These are phyloP conservation scores for Eurotiales sp. DNA, from an alignment of 2,329 filamentous ascomycete genomes.

Conservation along the genomic window DNA sequence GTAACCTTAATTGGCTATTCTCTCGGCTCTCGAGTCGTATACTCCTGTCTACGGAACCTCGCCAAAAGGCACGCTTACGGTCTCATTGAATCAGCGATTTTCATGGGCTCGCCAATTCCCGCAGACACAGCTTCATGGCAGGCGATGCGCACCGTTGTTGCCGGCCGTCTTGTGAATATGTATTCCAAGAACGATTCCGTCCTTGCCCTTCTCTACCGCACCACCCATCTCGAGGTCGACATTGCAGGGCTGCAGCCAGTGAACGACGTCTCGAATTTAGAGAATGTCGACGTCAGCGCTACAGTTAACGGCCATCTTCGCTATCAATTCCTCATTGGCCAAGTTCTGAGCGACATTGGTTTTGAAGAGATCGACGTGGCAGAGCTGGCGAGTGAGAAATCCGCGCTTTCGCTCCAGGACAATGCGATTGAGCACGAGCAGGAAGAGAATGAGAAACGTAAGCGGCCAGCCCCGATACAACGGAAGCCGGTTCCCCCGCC, in stretches of 20 bases:
- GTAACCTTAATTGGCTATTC: conserved; percentile 80
- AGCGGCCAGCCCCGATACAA: conserved; percentile 21
- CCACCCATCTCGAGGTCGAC: conserved; percentile 75
- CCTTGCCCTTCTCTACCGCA: conserved; percentile 80
- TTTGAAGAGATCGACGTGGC: conserved; percentile 62
- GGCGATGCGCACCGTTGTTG: conserved; percentile 70
- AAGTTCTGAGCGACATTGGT: conserved; percentile 62
- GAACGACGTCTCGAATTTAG: conserved; percentile 47
- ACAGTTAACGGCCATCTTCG: conserved; percentile 66
- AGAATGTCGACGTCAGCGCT: conserved; percentile 65
- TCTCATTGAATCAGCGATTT: conserved; percentile 73
- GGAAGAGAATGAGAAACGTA: conserved; percentile 26
- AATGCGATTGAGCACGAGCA: conserved; percentile 36
- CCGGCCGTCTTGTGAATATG: conserved; percentile 80
- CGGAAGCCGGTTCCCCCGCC: conserved; percentile 8
- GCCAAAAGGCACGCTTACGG: conserved; percentile 78
- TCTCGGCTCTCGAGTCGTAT: conserved; percentile 76
- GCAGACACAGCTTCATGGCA: conserved; percentile 71
- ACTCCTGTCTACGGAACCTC: conserved; percentile 71
- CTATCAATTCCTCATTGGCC: conserved; percentile 65
- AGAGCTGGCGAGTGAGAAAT: conserved; percentile 43
- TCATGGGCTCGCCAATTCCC: conserved; percentile 78
- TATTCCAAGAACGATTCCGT: conserved; percentile 86
- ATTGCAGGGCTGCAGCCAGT: conserved; percentile 79
- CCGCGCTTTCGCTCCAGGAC: conserved; percentile 37